phyloP scores from a whole-genome alignment of 1,284 basidiomycete genomes.

The Microbotryomycetes sp. region DNA sequence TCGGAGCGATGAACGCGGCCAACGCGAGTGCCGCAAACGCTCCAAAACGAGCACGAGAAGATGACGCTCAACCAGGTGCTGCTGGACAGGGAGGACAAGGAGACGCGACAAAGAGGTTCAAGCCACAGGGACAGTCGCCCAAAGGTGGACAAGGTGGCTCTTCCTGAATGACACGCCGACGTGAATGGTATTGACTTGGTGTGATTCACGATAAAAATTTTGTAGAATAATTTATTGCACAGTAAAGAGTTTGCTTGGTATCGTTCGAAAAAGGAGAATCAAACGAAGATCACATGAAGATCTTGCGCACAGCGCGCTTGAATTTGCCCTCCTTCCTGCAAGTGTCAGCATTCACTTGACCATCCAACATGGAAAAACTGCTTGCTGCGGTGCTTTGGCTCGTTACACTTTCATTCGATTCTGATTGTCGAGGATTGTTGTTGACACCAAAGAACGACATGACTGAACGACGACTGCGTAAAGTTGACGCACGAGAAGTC shows the following conservation, averaged over 20 bases:
- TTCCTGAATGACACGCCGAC: neutral
- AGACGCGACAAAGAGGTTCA: neutral
- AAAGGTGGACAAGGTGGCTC: neutral
- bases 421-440: neutral
- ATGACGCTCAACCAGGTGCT: neutral
- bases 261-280: no score
- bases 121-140: neutral
- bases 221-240: no score
- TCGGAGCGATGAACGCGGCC: neutral
- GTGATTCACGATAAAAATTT: no score
- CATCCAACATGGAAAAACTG: neutral
- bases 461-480: neutral
- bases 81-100: neutral
- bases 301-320: neutral
- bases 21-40: neutral
- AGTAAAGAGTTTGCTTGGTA: no score
- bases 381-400: neutral
- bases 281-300: no score
- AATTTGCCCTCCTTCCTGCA: neutral
- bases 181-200: neutral
- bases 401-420: neutral
- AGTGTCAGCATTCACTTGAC: neutral
- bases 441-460: neutral
- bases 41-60: conserved; percentile 3
- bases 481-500: neutral